Percentiles rank a stretch among this genome's conserved stretches.
These are phyloP conservation scores for Scleroderma bovista DNA, from an alignment of 768 basidiomycete species.

Conservation along the genomic window DNA sequence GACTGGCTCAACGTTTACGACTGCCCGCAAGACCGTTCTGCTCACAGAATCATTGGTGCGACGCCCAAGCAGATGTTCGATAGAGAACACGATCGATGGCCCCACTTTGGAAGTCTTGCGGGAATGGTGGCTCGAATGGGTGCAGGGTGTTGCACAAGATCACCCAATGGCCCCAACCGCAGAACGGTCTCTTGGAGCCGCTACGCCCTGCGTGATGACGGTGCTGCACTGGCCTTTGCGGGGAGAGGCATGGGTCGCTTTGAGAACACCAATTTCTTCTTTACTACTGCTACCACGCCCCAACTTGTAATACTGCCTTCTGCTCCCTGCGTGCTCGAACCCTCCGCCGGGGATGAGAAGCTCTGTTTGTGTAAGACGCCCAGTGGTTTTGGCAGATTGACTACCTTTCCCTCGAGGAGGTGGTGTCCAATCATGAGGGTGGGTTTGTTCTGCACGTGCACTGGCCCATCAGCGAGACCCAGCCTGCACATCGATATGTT, in stretches of 20 bases:
- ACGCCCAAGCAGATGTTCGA: no score
- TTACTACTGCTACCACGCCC: slow-evolving; percentile 67
- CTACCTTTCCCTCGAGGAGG: slow-evolving; percentile 82
- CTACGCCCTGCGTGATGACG: slow-evolving; percentile 14
- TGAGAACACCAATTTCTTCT: slow-evolving; percentile 77
- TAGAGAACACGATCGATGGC: background rate
- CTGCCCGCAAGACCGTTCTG: no score
- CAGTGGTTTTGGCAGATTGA: slow-evolving; percentile 69
- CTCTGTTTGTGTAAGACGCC: slow-evolving; percentile 57
- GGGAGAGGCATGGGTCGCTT: slow-evolving; percentile 76
- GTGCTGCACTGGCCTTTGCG: slow-evolving; percentile 22
- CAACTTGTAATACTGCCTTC: slow-evolving; percentile 33
- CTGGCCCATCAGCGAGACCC: slow-evolving; percentile 2
- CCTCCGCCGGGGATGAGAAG: slow-evolving; percentile 1
- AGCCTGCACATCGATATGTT: background rate
- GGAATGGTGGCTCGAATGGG: no score
- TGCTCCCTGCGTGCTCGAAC: background rate
- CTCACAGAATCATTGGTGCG: no score
- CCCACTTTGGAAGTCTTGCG: background rate
- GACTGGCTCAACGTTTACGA: background rate
- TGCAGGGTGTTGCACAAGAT: slow-evolving; percentile 10
- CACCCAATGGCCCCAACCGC: background rate
- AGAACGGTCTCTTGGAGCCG: background rate
- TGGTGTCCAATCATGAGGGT: slow-evolving; percentile 85
- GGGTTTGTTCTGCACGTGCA: slow-evolving; percentile 54